Evolutionary conservation across 2,329 filamentous ascomycete genomes (phyloP).

Genomic region (Xylariales sp.): DNA sequence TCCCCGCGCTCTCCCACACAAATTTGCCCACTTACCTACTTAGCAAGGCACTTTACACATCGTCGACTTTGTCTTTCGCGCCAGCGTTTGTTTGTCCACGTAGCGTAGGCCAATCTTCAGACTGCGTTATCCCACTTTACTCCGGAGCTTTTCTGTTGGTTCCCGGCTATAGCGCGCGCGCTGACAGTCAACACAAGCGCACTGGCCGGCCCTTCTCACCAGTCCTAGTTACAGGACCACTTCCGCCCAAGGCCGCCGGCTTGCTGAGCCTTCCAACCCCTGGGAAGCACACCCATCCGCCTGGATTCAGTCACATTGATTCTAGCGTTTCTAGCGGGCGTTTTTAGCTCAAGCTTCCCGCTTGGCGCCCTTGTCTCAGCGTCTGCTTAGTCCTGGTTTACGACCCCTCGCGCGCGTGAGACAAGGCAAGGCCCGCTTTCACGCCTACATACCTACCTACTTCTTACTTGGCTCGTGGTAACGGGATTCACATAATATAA

Average conservation of each 20-base stretch:
- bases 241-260: no score
- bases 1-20: conserved; percentile 4
- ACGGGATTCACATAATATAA: conserved; percentile 28
- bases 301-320: conserved; percentile 26
- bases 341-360: conserved; percentile 18
- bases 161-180: conserved; percentile 6
- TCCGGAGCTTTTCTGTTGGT: conserved; percentile 4
- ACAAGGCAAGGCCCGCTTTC: conserved; percentile 7
- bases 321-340: conserved; percentile 22
- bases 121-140: conserved; percentile 1
- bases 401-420: conserved; percentile 23
- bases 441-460: conserved; percentile 3
- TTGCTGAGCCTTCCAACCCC: conserved; percentile 14
- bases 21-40: conserved; percentile 3
- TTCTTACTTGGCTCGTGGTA: conserved; percentile 2
- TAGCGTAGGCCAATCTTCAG: neutral
- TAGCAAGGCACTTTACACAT: neutral
- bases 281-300: conserved; percentile 19
- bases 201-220: neutral
- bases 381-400: conserved; percentile 14
- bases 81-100: neutral
- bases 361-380: conserved; percentile 28
- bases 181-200: no score
- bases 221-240: neutral
- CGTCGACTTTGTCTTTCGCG: no score